Base-by-base conservation (phyloP, 129 eudicot genomes). In the Centrapalus pauciflorus region DNA sequence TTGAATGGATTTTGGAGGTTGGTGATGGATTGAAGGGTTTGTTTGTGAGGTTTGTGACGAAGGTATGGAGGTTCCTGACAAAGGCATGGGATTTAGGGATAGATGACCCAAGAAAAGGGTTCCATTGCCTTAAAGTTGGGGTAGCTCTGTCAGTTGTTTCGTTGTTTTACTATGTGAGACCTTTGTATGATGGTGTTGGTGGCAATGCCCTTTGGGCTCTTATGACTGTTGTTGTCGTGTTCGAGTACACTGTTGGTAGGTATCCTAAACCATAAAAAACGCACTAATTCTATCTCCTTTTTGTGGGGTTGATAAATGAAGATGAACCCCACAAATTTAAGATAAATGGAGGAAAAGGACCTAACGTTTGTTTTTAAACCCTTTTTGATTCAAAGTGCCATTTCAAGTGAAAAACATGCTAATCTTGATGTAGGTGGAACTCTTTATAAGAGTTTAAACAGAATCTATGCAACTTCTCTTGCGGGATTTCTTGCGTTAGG, bases 41-140 rank as follows among this genome's bases (percentile, higher is more conserved):
- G 14, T 20, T 72, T 12, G 11, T 41, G 19, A 27, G 61, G 7
- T 55, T 61, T 63, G 14, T 23, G 13, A 32, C 37, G 54, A 64
- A 35, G 43, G 16, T 69, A 16, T 14, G 40, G 55, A 61, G 58
- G 34, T 77, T 80, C 41, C 23, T 80, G 7, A 58, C 59, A 8
- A 75, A 73, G 56, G 79, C 81, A 10, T 80, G 89, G 89, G 75
- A 70, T 14, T 49, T 84, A 69, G 89, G 78, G 7, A 64, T 64
- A 16, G 83, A 81, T 73, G 89, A 84, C 66, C 89, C 85, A 23
- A 74, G 76, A 71, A 84, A 77, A 72, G 64, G 80, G 34, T 70
- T 55, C n/a, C 85, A 84, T 51, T 73, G 81, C 55, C 49, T 84
- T 37, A 84, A 81, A 48, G 83, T 84, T 6, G 85, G 84, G 66